Percentiles rank a stretch among this genome's conserved stretches.
Evolutionary conservation across 345 rosid genomes (phyloP).

Genomic region (Pseudoturritis turrita): DNA sequence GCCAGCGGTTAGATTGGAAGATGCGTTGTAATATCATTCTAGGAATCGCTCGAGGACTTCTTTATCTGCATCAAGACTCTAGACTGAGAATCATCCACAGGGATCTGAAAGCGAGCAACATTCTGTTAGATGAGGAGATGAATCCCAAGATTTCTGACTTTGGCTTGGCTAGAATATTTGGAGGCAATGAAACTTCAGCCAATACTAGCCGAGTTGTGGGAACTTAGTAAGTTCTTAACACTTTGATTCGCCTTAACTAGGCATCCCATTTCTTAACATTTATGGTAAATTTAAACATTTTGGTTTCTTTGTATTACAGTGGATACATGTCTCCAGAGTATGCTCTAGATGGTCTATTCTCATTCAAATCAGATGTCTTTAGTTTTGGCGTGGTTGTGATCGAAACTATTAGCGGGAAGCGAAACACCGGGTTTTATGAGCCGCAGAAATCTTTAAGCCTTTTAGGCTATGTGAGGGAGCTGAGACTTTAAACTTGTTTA

Average conservation of each 20-base stretch:
- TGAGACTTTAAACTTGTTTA: neutral
- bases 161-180: conserved; percentile 68
- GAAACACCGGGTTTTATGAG: conserved; percentile 35
- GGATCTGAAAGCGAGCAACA: conserved; percentile 63
- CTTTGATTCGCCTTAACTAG: neutral
- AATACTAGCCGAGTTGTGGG: conserved; percentile 62
- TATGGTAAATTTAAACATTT: neutral
- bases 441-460: conserved; percentile 39
- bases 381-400: conserved; percentile 63
- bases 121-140: conserved; percentile 62
- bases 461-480: conserved; percentile 48
- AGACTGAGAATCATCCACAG: conserved; percentile 68
- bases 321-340: conserved; percentile 77
- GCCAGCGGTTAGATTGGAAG: conserved; percentile 44
- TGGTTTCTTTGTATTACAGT: conserved; percentile 30
- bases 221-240: conserved; percentile 56
- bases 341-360: conserved; percentile 58
- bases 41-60: conserved; percentile 64
- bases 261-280: neutral
- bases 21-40: conserved; percentile 45
- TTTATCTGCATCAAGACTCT: conserved; percentile 76
- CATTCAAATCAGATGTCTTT: conserved; percentile 59
- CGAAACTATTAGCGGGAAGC: conserved; percentile 50
- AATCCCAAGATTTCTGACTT: conserved; percentile 77
- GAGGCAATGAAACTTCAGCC: conserved; percentile 45